Evolutionary conservation across 495 filamentous ascomycete species (phyloP), one percentile per base, ranked within the genome.

Genomic region (Neurospora intermedia): DNA sequence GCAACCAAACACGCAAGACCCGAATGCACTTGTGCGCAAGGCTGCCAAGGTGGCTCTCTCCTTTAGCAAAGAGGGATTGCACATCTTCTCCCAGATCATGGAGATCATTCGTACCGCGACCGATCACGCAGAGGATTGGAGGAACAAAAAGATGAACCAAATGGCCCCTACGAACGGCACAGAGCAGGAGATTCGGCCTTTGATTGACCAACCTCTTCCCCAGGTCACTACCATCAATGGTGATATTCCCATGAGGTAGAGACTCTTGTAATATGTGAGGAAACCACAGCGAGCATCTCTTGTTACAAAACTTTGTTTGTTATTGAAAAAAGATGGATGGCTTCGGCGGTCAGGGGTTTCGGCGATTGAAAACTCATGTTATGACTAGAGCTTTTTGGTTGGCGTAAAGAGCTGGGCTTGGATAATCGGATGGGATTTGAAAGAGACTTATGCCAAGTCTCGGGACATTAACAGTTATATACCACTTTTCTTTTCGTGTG

Each of bases 41-140:
- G 82, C 86, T 23, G 92, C 92, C 4, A 88, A 91, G 73, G 83
- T 90, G 18, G 93, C 94, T 43, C 76, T 97, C 13, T 89, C 94
- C 0, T 87, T 98, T 41, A 94, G 93, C 3, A 91, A 91, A 73
- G 94, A 97, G 79, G 92, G 93, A 3, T 85, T 98, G 31, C 92
- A 96, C 75, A 95, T 97, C 88, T 92, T 97, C 87, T 84, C 87
- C 0, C 92, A 96, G 78, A 93, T 98, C 54, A 92, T 88, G 35
- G 88, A 88, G 0, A 90, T 95, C 0, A 88, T 97, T 35, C 90
- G 93, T 76, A 88, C 90, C n/a, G 97, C 94, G 5, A 88, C 97
- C 40, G 86, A 89, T 43, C 93, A 90, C 77, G 95, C 95, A 6
- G 94, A 97, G 80, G 88, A 89, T 77, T 97, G 95, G 95, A 91